phyloP scores from a whole-genome alignment of 345 rosid genomes.

The Eucalyptus albens region DNA sequence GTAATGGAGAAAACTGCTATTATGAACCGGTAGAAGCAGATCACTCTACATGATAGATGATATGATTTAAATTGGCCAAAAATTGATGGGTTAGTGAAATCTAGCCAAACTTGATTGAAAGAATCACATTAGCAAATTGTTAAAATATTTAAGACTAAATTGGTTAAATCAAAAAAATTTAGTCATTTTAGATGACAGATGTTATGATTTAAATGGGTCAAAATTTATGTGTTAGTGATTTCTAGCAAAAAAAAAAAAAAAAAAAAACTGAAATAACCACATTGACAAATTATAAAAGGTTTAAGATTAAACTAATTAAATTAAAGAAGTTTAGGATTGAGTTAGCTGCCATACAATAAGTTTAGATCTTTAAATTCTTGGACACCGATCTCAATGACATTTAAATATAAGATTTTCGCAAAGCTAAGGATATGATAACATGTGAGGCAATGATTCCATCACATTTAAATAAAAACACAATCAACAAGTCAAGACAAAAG shows the following conservation, averaged over 20 bases:
- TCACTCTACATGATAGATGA: too few relatives aligned
- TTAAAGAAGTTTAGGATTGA: not conserved
- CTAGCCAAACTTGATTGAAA: fast-evolving
- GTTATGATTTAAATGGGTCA: not conserved
- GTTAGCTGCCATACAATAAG: not conserved
- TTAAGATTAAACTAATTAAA: not conserved
- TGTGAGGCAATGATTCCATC: not conserved
- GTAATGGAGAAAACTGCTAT: not conserved
- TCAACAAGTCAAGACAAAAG: not conserved
- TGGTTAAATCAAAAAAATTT: too few relatives aligned
- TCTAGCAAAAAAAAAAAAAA: not conserved
- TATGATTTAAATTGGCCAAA: not conserved
- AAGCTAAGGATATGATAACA: not conserved
- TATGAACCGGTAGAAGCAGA: fast-evolving
- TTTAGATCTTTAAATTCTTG: not conserved
- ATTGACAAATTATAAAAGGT: too few relatives aligned
- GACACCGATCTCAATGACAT: not conserved
- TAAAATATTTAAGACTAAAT: too few relatives aligned
- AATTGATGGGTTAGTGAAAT: fast-evolving
- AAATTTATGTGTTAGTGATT: not conserved
- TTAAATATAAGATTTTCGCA: not conserved
- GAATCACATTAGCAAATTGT: too few relatives aligned
- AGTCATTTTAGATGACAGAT: not conserved
- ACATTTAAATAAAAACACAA: not conserved
- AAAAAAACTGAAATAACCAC: fast-evolving